Evolutionary conservation across 805 yeast genomes (phyloP).

Genomic region (Starmerella sp.): DNA sequence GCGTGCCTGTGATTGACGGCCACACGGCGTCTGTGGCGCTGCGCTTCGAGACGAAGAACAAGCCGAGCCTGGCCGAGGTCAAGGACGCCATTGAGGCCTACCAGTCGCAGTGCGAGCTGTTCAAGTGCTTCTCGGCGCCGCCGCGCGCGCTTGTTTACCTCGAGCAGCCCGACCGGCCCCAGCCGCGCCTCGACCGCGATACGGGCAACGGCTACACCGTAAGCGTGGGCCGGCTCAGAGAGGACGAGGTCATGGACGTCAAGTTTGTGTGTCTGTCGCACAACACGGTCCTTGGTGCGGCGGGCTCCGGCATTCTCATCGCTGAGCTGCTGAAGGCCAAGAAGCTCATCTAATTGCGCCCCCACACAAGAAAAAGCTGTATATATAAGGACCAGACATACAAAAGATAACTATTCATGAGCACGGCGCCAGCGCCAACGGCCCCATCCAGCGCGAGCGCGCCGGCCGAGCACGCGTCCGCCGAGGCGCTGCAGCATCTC

Average conservation of each 20-base stretch:
- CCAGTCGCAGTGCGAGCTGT: conserved; percentile 66
- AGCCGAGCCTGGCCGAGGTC: conserved; percentile 75
- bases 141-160: conserved; percentile 81
- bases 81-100: conserved; percentile 60
- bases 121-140: conserved; percentile 89
- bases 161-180: conserved; percentile 89
- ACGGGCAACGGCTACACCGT: conserved; percentile 91
- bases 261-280: conserved; percentile 97
- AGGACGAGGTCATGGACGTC: conserved; percentile 83
- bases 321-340: conserved; percentile 81
- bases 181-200: conserved; percentile 93
- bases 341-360: conserved; percentile 43
- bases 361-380: too few relatives aligned
- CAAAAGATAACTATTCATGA: neutral
- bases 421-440: too few relatives aligned
- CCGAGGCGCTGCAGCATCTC: neutral
- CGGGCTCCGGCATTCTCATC: conserved; percentile 93
- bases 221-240: conserved; percentile 87
- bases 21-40: conserved; percentile 92
- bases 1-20: conserved; percentile 95
- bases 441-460: too few relatives aligned
- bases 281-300: conserved; percentile 96
- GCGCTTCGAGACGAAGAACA: conserved; percentile 66
- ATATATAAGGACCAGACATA: neutral
- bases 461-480: too few relatives aligned